Evolutionary conservation across 2,329 filamentous ascomycete species (phyloP), one percentile per base, ranked within the genome.

Genomic region (Berkeleyomyces basicola): DNA sequence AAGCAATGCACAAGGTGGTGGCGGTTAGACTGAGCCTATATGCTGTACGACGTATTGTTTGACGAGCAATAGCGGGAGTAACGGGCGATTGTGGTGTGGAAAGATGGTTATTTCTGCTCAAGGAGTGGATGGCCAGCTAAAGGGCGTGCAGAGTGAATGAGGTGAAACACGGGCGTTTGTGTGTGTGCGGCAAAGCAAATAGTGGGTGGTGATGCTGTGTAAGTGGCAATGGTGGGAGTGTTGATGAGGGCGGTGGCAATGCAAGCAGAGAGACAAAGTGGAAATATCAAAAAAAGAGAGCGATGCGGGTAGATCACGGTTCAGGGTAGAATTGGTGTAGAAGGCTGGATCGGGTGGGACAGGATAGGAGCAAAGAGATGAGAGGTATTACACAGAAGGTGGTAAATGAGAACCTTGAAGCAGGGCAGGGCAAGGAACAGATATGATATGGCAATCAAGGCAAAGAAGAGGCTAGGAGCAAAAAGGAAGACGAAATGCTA

Each of bases 371-470:
- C 42, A 46, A 31, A 59, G 36, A 61, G 46, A 55, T 33, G 39
- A 39, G 59, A 44, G 1, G 23, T 23, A 59, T 44, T 46, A 59
- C 40, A 44, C 16, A 44, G 39, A 43, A n/a, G 16, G 40, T 2
- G 11, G 57, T 39, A 59, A 59, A 44, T 44, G 57, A 59, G 14
- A 60, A 53, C 49, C 49, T 53, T 53, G 49, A 53, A 31, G 23
- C 40, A 58, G 23, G 23, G 16, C 36, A 59, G 9, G 58, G 40
- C 58, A 46, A 37, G 58, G 23, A 46, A 44, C 23, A 46, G 43
- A 43, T 14, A 44, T 7, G 44, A 10, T 37, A 16, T 37, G 31
- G 37, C 36, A 37, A 59, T 59, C 16, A 16, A 23, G 23, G 40
- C 39, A 2, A 46, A 39, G 44, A 36, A 59, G 44, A 37, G 44